Percentiles rank a stretch among this genome's conserved stretches.
These are phyloP conservation scores for Ceratocystis harringtonii DNA, from an alignment of 2,329 filamentous ascomycete species.

Conservation along the genomic window DNA sequence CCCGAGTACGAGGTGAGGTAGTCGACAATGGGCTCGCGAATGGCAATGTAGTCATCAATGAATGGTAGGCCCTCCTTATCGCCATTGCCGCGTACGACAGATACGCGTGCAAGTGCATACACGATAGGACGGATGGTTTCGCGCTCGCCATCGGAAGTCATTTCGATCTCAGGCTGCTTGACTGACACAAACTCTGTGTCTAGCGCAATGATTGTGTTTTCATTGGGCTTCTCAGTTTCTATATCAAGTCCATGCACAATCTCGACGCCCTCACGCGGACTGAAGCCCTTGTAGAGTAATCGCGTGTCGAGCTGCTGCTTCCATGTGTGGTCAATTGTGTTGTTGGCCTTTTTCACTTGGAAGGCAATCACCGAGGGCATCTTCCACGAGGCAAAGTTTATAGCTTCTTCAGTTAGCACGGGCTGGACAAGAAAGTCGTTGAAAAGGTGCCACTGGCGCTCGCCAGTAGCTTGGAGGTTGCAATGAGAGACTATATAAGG, in stretches of 20 bases:
- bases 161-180: conserved; percentile 84
- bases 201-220: conserved; percentile 66
- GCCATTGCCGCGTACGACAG: conserved; percentile 69
- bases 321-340: conserved; percentile 75
- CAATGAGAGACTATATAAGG: conserved; percentile 15
- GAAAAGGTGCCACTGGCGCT: conserved; percentile 83
- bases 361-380: conserved; percentile 75
- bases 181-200: conserved; percentile 95
- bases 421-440: conserved; percentile 90
- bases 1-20: conserved; percentile 91
- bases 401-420: conserved; percentile 60
- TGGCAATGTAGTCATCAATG: conserved; percentile 93
- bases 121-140: conserved; percentile 85
- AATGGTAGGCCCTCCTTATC: conserved; percentile 70
- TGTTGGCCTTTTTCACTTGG: conserved; percentile 66
- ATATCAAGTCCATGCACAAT: conserved; percentile 46
- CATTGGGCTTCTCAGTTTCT: conserved; percentile 48
- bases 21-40: conserved; percentile 82
- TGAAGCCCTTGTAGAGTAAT: conserved; percentile 60
- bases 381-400: conserved; percentile 87
- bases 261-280: conserved; percentile 24
- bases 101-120: conserved; percentile 83
- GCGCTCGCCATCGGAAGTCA: conserved; percentile 84
- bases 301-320: conserved; percentile 70
- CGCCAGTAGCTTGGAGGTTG: conserved; percentile 31